These are phyloP conservation scores for Dactylellina drechsleri DNA, from an alignment of 2,329 filamentous ascomycete genomes.

Conservation along the genomic window DNA sequence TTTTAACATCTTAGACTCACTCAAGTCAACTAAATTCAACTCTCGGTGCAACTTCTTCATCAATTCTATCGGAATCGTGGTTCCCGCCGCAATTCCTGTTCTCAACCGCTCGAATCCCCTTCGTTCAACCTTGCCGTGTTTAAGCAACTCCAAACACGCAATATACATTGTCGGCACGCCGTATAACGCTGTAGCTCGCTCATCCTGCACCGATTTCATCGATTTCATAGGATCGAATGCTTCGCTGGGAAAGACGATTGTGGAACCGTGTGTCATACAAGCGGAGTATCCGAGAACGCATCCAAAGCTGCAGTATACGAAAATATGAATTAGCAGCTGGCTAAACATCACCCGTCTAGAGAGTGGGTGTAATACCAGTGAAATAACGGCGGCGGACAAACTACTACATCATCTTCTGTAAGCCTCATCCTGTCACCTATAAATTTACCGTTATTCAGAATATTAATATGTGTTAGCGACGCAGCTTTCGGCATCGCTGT, in stretches of 20 bases:
- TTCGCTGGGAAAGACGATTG: conserved; percentile 85
- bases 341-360: neutral
- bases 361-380: conserved; percentile 67
- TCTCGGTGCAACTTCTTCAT: conserved; percentile 79
- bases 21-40: conserved; percentile 79
- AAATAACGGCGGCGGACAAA: conserved; percentile 84
- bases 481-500: conserved; percentile 91
- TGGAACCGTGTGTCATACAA: conserved; percentile 78
- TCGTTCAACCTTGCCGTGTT: conserved; percentile 64
- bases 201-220: conserved; percentile 72
- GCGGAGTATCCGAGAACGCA: conserved; percentile 95
- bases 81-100: conserved; percentile 93
- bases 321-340: neutral
- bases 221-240: conserved; percentile 83
- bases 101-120: conserved; percentile 73
- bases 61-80: conserved; percentile 81
- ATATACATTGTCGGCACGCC: conserved; percentile 87
- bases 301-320: conserved; percentile 76
- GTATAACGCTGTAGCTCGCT: conserved; percentile 69
- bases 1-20: conserved; percentile 34
- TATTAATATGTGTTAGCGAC: conserved; percentile 83
- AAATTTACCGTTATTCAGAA: conserved; percentile 89
- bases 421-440: conserved; percentile 89
- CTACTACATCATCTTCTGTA: conserved; percentile 76
- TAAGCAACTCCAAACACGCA: conserved; percentile 82